Base-by-base conservation (phyloP, 2,329 filamentous ascomycete species). In the Coniella vitis region DNA sequence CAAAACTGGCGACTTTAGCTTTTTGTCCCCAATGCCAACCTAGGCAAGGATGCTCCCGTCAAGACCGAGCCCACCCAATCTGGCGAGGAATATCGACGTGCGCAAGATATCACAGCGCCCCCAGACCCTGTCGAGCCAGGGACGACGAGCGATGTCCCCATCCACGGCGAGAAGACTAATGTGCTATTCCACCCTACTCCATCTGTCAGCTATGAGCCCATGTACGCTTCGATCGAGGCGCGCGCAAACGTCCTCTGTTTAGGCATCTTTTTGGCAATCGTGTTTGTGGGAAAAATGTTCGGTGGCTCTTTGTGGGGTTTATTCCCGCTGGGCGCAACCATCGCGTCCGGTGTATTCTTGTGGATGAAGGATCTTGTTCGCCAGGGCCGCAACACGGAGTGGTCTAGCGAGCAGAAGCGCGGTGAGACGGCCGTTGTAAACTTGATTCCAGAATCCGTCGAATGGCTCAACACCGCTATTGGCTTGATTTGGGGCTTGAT, bases 111-210 rank as follows among this genome's bases (percentile, higher is more conserved):
- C 49, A 95, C 89, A 0, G 87, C 91, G 0, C 91, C 91, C 2
- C 91, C 91, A 1, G 90, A 94, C 56, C 91, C 91, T 0, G 74
- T 95, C 17, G 83, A 84, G 14, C 77, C 84, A 49, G 88, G 89
- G 20, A 81, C 84, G 31, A 97, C 91, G 0, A 90, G 88, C 21
- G 93, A 97, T 66, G 90, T 97, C 1, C 93, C 93, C 3, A 95
- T 97, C 51, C 87, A 90, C 61, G 91, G 90, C 60, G 91, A 97
- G 63, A 96, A 93, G 76, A 97, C 93, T 3, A 96, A 95, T 54
- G 84, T 97, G 16, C 76, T 96, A 25, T 97, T 97, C 67, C 91
- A 96, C 65, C 91, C 93, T 14, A 97, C 91, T 0, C 91, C 91
- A 0, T 86, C 86, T 0, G 79, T 95, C 56, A 89, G 84, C 69